These are phyloP conservation scores for Calonectria leucothoes DNA, from an alignment of 2,329 filamentous ascomycete genomes.

Conservation along the genomic window DNA sequence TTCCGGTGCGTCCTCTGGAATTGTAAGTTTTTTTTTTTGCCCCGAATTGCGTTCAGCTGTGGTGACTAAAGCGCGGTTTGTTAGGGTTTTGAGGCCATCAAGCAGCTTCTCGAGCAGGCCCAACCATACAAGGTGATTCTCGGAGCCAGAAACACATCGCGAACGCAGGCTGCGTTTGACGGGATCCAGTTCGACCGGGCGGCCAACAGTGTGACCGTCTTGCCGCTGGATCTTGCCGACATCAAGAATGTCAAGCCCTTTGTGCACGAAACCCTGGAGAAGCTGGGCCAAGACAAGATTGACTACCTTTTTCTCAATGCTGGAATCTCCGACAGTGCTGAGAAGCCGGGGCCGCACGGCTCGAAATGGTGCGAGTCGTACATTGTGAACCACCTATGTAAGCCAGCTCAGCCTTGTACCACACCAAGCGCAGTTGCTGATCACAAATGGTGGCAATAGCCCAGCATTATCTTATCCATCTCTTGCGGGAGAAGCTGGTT, in stretches of 20 bases:
- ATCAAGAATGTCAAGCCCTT: slow-evolving; percentile 59
- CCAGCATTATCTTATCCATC: slow-evolving; percentile 64
- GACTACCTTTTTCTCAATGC: slow-evolving; percentile 65
- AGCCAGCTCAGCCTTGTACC: slow-evolving; percentile 20
- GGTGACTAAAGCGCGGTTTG: slow-evolving; percentile 2
- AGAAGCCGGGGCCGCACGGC: slow-evolving; percentile 50
- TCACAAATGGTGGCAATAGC: slow-evolving; percentile 46
- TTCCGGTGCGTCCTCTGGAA: slow-evolving; percentile 61
- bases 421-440: slow-evolving; percentile 15
- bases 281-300: slow-evolving; percentile 54
- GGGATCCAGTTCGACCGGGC: slow-evolving; percentile 54
- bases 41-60: too few species aligned
- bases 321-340: slow-evolving; percentile 51
- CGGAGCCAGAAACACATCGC: slow-evolving; percentile 58
- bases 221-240: slow-evolving; percentile 61
- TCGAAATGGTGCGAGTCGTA: slow-evolving; percentile 63
- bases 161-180: slow-evolving; percentile 55
- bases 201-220: slow-evolving; percentile 55
- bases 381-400: slow-evolving; percentile 65
- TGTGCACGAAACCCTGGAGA: slow-evolving; percentile 55
- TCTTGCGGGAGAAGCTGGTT: slow-evolving; percentile 60
- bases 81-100: slow-evolving; percentile 65
- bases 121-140: slow-evolving; percentile 62
- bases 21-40: slow-evolving; percentile 50
- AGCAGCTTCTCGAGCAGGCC: slow-evolving; percentile 58